These are phyloP conservation scores for Polygonum aviculare DNA, from an alignment of 148 eudicot species.

Conservation along the genomic window DNA sequence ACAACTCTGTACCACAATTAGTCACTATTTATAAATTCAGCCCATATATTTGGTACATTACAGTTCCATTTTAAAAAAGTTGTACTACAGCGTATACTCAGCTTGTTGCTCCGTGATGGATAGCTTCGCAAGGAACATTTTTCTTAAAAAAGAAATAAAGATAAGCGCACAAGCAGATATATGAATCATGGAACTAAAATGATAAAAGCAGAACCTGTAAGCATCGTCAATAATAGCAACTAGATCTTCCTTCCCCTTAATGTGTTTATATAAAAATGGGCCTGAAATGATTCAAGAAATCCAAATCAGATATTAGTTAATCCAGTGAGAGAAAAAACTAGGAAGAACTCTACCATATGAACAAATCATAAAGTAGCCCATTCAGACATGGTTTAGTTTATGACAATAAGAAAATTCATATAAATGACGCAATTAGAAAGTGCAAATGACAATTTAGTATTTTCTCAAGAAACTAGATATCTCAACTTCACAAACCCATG, in stretches of 20 bases:
- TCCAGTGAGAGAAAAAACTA: conserved; percentile 4
- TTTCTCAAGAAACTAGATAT: not conserved
- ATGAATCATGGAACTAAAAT: not conserved
- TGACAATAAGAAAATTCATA: not conserved
- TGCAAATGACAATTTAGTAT: not conserved
- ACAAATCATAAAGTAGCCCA: not conserved
- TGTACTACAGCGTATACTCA: not conserved
- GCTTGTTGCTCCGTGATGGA: not conserved
- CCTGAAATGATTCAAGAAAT: conserved; percentile 22
- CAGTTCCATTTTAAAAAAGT: not conserved
- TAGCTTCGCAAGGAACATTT: not conserved
- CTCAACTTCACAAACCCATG: not conserved
- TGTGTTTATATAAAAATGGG: conserved; percentile 28
- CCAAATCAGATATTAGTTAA: conserved; percentile 8
- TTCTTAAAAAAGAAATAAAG: not conserved
- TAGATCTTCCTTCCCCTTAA: conserved; percentile 29
- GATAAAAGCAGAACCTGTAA: conserved; percentile 22
- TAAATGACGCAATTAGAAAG: not conserved
- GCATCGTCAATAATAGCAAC: conserved; percentile 30
- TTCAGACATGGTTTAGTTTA: not conserved
- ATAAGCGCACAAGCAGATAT: not conserved
- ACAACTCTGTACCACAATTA: too few relatives aligned
- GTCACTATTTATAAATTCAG: too few relatives aligned
- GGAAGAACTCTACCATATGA: not conserved
- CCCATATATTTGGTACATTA: too few relatives aligned